Evolutionary conservation across 129 eudicot genomes (phyloP).

Genomic region (Flaveria linearis): DNA sequence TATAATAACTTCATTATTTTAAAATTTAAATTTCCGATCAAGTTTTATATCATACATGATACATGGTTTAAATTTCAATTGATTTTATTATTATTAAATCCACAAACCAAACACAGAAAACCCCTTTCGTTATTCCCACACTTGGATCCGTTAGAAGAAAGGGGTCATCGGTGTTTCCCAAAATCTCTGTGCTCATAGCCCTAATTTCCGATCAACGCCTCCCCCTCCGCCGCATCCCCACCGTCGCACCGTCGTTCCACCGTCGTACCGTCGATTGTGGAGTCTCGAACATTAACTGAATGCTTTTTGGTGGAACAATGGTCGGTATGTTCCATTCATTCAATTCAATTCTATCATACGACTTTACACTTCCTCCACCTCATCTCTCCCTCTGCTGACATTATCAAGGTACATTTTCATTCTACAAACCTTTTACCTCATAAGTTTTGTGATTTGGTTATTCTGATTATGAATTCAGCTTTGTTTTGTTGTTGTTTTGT

Average conservation of each 20-base stretch:
- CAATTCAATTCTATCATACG: constrained; percentile 6
- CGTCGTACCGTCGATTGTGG: constrained; percentile 11
- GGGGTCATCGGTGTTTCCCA: constrained; percentile 13
- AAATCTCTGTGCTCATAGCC: constrained; percentile 18
- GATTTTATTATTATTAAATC: not conserved
- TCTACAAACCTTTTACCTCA: not conserved
- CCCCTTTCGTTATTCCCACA: not conserved
- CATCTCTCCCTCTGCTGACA: not conserved
- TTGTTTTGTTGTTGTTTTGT: not conserved
- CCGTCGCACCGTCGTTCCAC: constrained; percentile 12
- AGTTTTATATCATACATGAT: too few relatives aligned
- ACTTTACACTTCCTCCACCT: constrained; percentile 16
- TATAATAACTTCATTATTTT: too few relatives aligned
- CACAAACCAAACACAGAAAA: not conserved
- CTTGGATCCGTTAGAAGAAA: constrained; percentile 7
- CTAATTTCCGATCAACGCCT: constrained; percentile 19
- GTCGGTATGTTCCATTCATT: constrained; percentile 10
- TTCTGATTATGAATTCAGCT: not conserved
- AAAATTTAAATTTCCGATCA: too few relatives aligned
- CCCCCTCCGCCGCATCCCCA: constrained; percentile 5
- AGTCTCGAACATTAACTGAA: not conserved
- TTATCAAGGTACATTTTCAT: not conserved
- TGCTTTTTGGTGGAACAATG: constrained; percentile 15
- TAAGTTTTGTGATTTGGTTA: not conserved
- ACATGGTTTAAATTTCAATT: too few relatives aligned